Conservation (phyloP, 352 stramenopile genomes). For the Phytopythium oedochilum region DNA sequence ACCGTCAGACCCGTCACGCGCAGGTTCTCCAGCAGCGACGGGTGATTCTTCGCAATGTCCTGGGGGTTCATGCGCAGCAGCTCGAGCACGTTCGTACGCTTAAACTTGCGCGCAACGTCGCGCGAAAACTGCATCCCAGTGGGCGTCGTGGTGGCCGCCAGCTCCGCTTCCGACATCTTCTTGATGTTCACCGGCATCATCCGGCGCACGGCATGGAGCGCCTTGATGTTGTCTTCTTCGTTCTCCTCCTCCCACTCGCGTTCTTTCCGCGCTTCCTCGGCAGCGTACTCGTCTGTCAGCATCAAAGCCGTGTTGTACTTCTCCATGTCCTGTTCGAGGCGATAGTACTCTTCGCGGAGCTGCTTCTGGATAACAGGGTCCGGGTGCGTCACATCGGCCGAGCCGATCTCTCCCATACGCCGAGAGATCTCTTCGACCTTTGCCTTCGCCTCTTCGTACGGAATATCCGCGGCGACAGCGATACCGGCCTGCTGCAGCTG, state of each 20-base stretch:
- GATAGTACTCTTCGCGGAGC: conserved; percentile 91
- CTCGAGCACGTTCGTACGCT: conserved; percentile 91
- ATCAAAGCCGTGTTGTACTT: conserved; percentile 92
- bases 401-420: conserved; percentile 91
- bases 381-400: conserved; percentile 85
- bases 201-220: conserved; percentile 84
- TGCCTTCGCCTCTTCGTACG: conserved; percentile 88
- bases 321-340: conserved; percentile 92
- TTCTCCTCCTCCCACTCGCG: conserved; percentile 91
- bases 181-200: conserved; percentile 93
- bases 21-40: conserved; percentile 87
- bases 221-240: conserved; percentile 78
- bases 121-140: conserved; percentile 76
- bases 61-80: conserved; percentile 82
- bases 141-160: conserved; percentile 58
- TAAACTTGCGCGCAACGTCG: conserved; percentile 88
- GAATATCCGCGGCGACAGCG: conserved; percentile 89
- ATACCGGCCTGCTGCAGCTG: conserved; percentile 83
- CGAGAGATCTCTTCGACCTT: conserved; percentile 90
- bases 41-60: conserved; percentile 88
- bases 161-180: conserved; percentile 86
- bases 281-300: conserved; percentile 90
- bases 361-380: conserved; percentile 76
- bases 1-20: conserved; percentile 89
- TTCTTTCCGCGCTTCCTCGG: conserved; percentile 88